Conservation (phyloP, 2,329 filamentous ascomycete genomes). For the Aspergillus persii region DNA sequence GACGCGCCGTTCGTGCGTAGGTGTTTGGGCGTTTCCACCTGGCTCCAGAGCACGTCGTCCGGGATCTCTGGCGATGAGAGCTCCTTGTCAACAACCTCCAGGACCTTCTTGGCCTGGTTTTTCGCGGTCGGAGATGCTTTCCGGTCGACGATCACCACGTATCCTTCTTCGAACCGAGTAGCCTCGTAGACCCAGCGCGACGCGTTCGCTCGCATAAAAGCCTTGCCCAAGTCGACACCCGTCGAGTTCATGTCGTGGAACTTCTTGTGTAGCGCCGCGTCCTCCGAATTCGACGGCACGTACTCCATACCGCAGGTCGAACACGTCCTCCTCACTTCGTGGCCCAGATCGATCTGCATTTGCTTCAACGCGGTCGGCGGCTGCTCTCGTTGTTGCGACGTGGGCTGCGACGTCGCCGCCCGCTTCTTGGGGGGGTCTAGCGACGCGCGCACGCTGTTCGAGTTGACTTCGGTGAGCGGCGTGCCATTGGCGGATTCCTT, state of each 20-base stretch:
- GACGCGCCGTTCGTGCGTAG: conserved; percentile 30
- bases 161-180: conserved; percentile 49
- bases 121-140: conserved; percentile 53
- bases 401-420: conserved; percentile 25
- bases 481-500: conserved; percentile 30
- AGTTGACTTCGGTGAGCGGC: conserved; percentile 47
- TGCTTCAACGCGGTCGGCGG: conserved; percentile 49
- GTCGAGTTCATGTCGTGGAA: conserved; percentile 62
- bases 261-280: conserved; percentile 61
- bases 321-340: conserved; percentile 57
- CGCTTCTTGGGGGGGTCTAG: conserved; percentile 39
- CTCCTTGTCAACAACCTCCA: conserved; percentile 63
- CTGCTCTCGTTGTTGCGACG: conserved; percentile 24
- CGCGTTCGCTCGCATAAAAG: conserved; percentile 53
- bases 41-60: conserved; percentile 58
- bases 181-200: conserved; percentile 53
- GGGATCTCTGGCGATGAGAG: conserved; percentile 60
- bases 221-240: conserved; percentile 61
- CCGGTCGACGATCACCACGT: conserved; percentile 58
- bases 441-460: conserved; percentile 43
- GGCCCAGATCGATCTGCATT: conserved; percentile 61
- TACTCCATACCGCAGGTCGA: conserved; percentile 65
- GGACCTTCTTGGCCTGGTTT: conserved; percentile 54
- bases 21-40: conserved; percentile 40
- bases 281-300: conserved; percentile 59